Conservation (phyloP, 1,284 basidiomycete genomes). For the Phellinidium pouzarii region DNA sequence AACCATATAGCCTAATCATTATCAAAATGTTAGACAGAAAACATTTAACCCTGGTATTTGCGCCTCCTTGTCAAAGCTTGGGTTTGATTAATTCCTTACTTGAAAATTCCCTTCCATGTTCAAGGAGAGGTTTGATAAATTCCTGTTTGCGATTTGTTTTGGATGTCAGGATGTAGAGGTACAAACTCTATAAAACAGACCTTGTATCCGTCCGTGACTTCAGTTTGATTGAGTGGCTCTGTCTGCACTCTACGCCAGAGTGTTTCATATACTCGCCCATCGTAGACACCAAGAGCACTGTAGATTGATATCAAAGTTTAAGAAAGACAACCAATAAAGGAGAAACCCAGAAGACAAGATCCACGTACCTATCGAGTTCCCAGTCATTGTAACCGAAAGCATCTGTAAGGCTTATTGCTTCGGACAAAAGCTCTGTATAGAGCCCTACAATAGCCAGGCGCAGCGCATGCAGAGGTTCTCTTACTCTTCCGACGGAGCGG, state of each 20-base stretch:
- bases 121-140: slow-evolving; percentile 43
- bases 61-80: background rate
- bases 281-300: slow-evolving; percentile 54
- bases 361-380: slow-evolving; percentile 61
- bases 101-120: slow-evolving; percentile 36
- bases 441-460: slow-evolving; percentile 46
- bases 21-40: no score
- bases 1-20: no score
- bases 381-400: slow-evolving; percentile 75
- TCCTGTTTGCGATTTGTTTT: no score
- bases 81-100: slow-evolving; percentile 4
- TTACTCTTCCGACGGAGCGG: slow-evolving; percentile 17
- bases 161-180: background rate
- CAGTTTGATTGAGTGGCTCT: slow-evolving; percentile 57
- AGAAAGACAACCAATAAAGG: no score
- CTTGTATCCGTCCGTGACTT: slow-evolving; percentile 48
- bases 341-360: no score
- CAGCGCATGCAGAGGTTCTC: slow-evolving; percentile 44
- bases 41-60: background rate
- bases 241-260: slow-evolving; percentile 57
- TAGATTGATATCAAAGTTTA: no score
- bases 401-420: slow-evolving; percentile 67
- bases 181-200: slow-evolving; percentile 27
- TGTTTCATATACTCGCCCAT: slow-evolving; percentile 65
- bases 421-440: slow-evolving; percentile 51